phyloP scores from a whole-genome alignment of 768 basidiomycete genomes.

The Mrakia hoshinonis region DNA sequence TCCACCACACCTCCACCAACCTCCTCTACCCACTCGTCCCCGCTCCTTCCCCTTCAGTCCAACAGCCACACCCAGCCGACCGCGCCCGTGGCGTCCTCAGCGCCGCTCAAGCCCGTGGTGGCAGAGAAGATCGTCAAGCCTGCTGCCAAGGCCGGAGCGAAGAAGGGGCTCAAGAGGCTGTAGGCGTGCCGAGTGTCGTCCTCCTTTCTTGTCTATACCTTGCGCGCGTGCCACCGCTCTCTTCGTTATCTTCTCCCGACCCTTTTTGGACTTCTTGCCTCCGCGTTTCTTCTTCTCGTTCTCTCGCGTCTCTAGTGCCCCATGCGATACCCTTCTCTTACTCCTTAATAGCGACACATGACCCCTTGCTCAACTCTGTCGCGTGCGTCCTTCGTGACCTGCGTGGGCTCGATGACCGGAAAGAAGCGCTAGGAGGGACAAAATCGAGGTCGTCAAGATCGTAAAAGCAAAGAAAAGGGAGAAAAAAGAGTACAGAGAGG shows the following conservation, averaged over 20 bases:
- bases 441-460: too few relatives aligned
- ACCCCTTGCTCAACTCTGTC: too few relatives aligned
- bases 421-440: too few relatives aligned
- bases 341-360: too few relatives aligned
- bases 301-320: too few relatives aligned
- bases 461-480: too few relatives aligned
- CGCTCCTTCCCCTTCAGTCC: conserved; percentile 18
- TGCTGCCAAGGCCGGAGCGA: conserved; percentile 22
- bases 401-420: too few relatives aligned
- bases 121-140: not conserved
- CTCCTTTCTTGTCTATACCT: not conserved
- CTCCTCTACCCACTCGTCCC: not conserved
- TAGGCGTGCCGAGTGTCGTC: not conserved
- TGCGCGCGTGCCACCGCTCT: not conserved
- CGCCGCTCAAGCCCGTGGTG: not conserved
- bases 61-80: not conserved
- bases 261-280: not conserved
- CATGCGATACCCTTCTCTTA: too few relatives aligned
- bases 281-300: not conserved
- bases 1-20: not conserved
- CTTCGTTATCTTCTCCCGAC: not conserved
- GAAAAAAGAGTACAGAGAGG: too few relatives aligned
- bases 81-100: not conserved
- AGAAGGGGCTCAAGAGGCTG: conserved; percentile 26
- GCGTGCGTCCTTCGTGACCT: too few relatives aligned